Base-by-base conservation (phyloP, 768 basidiomycete genomes). In the Inosperma sp. region DNA sequence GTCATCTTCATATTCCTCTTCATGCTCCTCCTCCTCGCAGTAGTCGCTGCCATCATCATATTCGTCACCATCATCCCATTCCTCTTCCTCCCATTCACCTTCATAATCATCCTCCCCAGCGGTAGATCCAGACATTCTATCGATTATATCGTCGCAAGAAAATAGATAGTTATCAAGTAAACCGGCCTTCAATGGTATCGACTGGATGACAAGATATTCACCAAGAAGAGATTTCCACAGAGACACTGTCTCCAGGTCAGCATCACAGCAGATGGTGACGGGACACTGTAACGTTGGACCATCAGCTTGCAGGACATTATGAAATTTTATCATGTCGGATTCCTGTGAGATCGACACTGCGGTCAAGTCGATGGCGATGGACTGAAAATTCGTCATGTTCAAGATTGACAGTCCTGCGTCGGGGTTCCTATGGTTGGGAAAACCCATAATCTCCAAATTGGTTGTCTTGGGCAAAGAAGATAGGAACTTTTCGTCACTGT, bases 1-100 rank as follows among this genome's bases (percentile, higher is more conserved):
- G 23, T 21, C 47, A 27, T 48, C 37, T 49, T 62, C 52, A 35
- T 48, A 41, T 9, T 56, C 51, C 12, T 48, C 45, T n/a, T 59
- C 61, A 16, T 37, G 34, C 7, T 53, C 52, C 14, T 52, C 53
- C n/a, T 25, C 14, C n/a, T 52, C 52, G 25, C 56, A 34, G 6
- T 51, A 13, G 40, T 52, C 42, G 13, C 49, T 49, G 37, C 44
- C 36, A 13, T 51, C 45, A 12, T 30, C 33, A 31, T 48, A 41
- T 3, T 48, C 37, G 8, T 59, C 56, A 2, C 52, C 33, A 46
- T 55, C 49, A 5, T 56, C 43, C n/a, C n/a, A n/a, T 1, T 56
- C 56, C 16, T 61, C 56, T 3, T 46, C 40, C n/a, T 41, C 42
- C 31, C 26, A 39, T 5, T 52, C 55, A 16, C 22, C 14, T 35